Evolutionary conservation across 768 basidiomycete genomes (phyloP).

Genomic region (Russula olivacea): DNA sequence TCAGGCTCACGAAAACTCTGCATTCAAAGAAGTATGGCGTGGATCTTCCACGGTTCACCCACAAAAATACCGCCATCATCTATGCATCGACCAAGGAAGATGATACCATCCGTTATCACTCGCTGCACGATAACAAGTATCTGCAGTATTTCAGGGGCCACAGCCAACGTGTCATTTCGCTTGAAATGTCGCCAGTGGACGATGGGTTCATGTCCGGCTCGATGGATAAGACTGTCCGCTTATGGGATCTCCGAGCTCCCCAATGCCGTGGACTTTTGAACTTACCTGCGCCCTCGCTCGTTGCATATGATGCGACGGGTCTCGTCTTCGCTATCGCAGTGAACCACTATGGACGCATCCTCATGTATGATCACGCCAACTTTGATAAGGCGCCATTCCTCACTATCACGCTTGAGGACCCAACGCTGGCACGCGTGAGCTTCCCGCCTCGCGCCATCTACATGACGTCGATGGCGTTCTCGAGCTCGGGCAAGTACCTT

Average conservation of each 20-base stretch:
- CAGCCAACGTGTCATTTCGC: conserved; percentile 78
- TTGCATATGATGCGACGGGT: conserved; percentile 80
- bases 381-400: conserved; percentile 92
- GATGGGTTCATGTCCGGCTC: conserved; percentile 96
- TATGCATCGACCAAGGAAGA: conserved; percentile 95
- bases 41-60: conserved; percentile 91
- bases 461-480: conserved; percentile 90
- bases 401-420: conserved; percentile 76
- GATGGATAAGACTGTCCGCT: conserved; percentile 86
- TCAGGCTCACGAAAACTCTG: conserved; percentile 67
- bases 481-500: conserved; percentile 82
- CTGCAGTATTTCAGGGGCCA: conserved; percentile 95
- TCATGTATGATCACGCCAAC: conserved; percentile 79
- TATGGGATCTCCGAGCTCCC: conserved; percentile 89
- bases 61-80: conserved; percentile 77
- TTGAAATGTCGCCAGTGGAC: conserved; percentile 88
- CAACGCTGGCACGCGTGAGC: conserved; percentile 62
- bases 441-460: conserved; percentile 84
- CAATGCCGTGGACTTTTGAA: conserved; percentile 73
- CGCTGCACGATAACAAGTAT: conserved; percentile 94
- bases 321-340: conserved; percentile 83
- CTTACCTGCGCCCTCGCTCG: conserved; percentile 66
- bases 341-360: conserved; percentile 74
- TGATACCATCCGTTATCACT: conserved; percentile 92
- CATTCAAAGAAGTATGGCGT: conserved; percentile 97